These are phyloP conservation scores for Besnoitia besnoiti DNA, from an alignment of 169 alveolate genomes.

Conservation along the genomic window DNA sequence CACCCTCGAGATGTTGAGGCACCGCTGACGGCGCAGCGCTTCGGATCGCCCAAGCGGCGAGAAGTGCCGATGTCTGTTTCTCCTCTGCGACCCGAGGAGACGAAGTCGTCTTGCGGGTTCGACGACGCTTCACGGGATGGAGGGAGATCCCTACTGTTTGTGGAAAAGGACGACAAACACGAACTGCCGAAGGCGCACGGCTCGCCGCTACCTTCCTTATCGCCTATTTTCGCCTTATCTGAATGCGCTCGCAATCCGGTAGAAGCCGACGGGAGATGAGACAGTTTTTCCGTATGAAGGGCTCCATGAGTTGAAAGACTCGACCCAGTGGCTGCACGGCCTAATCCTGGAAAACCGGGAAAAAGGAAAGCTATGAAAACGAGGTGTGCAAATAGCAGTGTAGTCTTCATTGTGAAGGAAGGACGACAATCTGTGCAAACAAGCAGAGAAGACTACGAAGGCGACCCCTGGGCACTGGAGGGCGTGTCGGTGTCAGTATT, in stretches of 20 bases:
- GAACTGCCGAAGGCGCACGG: not conserved
- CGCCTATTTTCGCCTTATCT: not conserved
- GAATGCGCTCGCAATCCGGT: not conserved
- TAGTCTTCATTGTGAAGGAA: not conserved
- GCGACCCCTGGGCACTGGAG: no score
- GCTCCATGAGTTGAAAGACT: not conserved
- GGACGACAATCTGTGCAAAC: not conserved
- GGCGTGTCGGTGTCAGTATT: no score
- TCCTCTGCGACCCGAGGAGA: not conserved
- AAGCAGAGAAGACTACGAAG: not conserved
- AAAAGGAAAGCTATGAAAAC: not conserved
- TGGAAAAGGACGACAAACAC: not conserved
- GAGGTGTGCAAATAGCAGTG: not conserved
- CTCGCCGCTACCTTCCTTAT: not conserved
- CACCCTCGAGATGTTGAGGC: not conserved
- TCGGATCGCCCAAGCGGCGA: not conserved
- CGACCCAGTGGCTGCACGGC: not conserved
- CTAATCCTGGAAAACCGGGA: not conserved
- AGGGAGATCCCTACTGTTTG: not conserved
- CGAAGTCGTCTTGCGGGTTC: not conserved
- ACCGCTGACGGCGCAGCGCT: not conserved
- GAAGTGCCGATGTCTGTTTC: not conserved
- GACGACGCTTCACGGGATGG: not conserved
- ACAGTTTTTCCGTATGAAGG: not conserved
- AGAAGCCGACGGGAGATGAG: not conserved